Conservation (phyloP, 345 rosid species). For the Moricandia moricandioides region DNA sequence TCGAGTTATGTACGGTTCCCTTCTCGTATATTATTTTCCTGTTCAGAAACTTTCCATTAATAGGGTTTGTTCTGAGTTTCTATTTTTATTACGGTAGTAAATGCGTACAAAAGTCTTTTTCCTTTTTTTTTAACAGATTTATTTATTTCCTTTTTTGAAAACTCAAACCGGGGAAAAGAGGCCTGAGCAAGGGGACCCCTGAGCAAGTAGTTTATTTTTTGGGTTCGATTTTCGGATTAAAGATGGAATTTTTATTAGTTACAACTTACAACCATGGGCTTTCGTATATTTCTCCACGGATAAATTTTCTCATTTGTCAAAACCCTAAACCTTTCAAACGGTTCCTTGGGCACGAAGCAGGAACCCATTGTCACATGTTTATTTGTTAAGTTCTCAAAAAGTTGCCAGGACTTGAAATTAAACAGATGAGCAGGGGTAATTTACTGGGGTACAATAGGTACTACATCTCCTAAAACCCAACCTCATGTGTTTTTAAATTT, state of each 20-base stretch:
- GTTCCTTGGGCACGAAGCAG: not conserved
- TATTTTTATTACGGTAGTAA: not conserved
- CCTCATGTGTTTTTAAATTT: no score
- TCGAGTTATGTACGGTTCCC: not conserved
- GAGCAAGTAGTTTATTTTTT: not conserved
- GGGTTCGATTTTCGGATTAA: not conserved
- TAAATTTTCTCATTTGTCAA: not conserved
- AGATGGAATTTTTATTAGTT: not conserved
- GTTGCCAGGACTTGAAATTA: no score
- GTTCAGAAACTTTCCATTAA: slow-evolving; percentile 3
- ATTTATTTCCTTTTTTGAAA: not conserved
- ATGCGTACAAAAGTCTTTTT: not conserved
- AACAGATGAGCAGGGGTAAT: no score
- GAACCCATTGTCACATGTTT: not conserved
- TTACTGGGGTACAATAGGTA: no score
- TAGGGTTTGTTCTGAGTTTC: not conserved
- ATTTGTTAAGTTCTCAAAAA: no score
- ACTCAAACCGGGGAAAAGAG: not conserved
- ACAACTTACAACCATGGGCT: not conserved
- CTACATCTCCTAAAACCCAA: no score
- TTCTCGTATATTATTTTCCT: not conserved
- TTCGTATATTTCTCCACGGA: not conserved
- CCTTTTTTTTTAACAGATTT: not conserved
- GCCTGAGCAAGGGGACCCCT: not conserved
- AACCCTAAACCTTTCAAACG: not conserved